phyloP scores from a whole-genome alignment of 2,329 filamentous ascomycete species.

The Domatiomyces globalis region DNA sequence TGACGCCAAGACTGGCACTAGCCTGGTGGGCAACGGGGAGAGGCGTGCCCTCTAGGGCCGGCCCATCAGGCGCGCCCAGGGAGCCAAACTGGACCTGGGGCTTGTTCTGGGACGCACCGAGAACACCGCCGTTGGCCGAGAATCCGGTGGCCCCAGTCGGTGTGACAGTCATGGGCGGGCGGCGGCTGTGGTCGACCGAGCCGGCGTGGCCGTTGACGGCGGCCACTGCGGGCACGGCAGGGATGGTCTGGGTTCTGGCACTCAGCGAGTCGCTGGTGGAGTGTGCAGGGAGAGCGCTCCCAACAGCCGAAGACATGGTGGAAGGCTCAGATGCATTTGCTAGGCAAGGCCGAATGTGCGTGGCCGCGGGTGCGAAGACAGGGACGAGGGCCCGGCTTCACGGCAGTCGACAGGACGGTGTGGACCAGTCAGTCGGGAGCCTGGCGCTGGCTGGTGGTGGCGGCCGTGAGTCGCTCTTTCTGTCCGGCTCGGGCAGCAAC shows the following conservation, averaged over 20 bases:
- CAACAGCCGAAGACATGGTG: conserved; percentile 20
- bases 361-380: conserved; percentile 4
- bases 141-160: conserved; percentile 64
- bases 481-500: neutral
- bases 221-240: conserved; percentile 53
- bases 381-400: neutral
- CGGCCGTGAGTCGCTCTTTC: neutral
- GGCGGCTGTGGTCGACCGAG: conserved; percentile 58
- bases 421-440: neutral
- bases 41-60: conserved; percentile 31
- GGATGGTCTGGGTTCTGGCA: conserved; percentile 33
- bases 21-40: conserved; percentile 19
- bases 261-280: conserved; percentile 17
- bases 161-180: conserved; percentile 83
- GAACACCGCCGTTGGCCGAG: conserved; percentile 61
- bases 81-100: conserved; percentile 46
- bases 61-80: conserved; percentile 45
- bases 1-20: conserved; percentile 13
- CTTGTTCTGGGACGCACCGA: conserved; percentile 33
- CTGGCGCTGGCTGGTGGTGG: neutral
- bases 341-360: conserved; percentile 7
- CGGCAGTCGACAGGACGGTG: neutral
- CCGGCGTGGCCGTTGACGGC: conserved; percentile 35
- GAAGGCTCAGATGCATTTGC: conserved; percentile 20
- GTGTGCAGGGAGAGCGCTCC: conserved; percentile 16